These are phyloP conservation scores for Chamaecrista fasciculata DNA, from an alignment of 306 rosid genomes.

Conservation along the genomic window DNA sequence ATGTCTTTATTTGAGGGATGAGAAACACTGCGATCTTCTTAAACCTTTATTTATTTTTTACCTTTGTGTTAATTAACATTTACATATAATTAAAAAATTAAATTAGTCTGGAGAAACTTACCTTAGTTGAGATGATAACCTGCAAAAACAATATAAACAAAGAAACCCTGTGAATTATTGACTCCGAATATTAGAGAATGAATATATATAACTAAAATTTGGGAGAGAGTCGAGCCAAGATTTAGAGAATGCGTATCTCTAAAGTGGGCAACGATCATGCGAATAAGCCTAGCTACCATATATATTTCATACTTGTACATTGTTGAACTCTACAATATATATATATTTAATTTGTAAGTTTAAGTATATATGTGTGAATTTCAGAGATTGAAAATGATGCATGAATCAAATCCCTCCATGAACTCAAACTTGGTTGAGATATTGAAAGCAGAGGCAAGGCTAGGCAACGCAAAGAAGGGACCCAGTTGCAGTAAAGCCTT, in stretches of 20 bases:
- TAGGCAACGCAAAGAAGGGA: constrained; percentile 51
- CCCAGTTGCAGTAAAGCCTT: constrained; percentile 68
- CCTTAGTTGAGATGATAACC: too few species aligned
- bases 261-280: too few species aligned
- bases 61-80: not conserved
- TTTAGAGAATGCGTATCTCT: too few species aligned
- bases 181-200: too few species aligned
- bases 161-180: too few species aligned
- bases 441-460: constrained; percentile 59
- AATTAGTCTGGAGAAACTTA: too few species aligned
- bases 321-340: too few species aligned
- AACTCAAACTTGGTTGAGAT: constrained; percentile 83
- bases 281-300: too few species aligned
- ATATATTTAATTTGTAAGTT: constrained; percentile 1
- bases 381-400: constrained; percentile 68
- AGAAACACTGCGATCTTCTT: not conserved
- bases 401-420: constrained; percentile 51
- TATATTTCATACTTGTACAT: not conserved
- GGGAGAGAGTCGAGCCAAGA: too few species aligned
- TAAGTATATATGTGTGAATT: constrained; percentile 18
- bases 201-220: too few species aligned
- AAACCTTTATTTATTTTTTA: not conserved
- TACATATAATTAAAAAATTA: too few species aligned
- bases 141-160: too few species aligned
- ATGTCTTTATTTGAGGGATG: not conserved